Conservation (phyloP, 768 basidiomycete genomes). For the Omphalotus guepiniiformis region DNA sequence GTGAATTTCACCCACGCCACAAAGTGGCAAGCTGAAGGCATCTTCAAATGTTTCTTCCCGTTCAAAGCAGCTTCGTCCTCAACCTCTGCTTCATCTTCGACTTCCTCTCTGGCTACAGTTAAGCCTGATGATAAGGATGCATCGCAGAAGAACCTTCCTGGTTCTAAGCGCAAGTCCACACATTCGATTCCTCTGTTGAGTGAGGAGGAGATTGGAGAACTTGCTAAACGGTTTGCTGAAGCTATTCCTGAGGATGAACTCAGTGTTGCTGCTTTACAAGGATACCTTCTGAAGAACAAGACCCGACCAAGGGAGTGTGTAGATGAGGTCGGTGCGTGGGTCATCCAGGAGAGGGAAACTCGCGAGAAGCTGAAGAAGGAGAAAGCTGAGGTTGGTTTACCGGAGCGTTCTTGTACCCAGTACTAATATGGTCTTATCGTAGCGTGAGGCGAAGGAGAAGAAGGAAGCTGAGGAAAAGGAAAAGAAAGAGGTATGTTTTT, state of each 20-base stretch:
- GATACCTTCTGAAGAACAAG: conserved; percentile 86
- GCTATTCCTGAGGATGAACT: conserved; percentile 85
- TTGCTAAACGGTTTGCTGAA: conserved; percentile 79
- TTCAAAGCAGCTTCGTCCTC: conserved; percentile 38
- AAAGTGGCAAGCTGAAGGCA: conserved; percentile 90
- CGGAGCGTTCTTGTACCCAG: not conserved
- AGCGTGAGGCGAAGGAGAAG: conserved; percentile 82
- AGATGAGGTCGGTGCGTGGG: conserved; percentile 74
- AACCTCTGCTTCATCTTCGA: conserved; percentile 19
- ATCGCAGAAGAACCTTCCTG: conserved; percentile 63
- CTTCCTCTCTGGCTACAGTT: conserved; percentile 19
- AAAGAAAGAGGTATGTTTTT: conserved; percentile 52
- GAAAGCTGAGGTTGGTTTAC: conserved; percentile 46
- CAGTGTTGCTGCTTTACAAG: conserved; percentile 82
- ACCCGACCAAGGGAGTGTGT: conserved; percentile 85
- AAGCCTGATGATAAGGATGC: conserved; percentile 33
- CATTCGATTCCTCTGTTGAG: conserved; percentile 65
- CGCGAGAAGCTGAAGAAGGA: conserved; percentile 84
- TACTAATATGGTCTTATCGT: not conserved
- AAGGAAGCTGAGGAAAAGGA: conserved; percentile 67
- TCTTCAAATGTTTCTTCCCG: conserved; percentile 94
- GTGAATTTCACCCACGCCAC: conserved; percentile 88
- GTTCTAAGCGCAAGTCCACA: conserved; percentile 60
- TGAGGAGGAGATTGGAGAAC: conserved; percentile 70
- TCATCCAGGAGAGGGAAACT: conserved; percentile 76